Evolutionary conservation across 306 rosid species (phyloP).

Genomic region (Lathyrus aphaca): DNA sequence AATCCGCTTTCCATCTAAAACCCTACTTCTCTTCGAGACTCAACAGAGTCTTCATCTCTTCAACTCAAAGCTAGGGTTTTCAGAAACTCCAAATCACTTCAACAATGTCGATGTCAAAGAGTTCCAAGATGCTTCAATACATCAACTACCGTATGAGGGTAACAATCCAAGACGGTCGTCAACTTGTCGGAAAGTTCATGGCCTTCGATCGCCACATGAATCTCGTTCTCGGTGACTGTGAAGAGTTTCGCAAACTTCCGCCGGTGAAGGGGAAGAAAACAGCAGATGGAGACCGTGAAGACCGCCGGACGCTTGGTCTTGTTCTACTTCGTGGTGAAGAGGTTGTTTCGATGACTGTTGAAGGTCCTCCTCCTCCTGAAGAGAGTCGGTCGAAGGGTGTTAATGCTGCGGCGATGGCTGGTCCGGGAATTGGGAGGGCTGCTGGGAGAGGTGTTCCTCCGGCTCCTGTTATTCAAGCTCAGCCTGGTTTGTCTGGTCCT

Average conservation of each 20-base stretch:
- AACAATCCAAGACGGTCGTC: constrained; percentile 96
- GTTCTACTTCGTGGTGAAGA: constrained; percentile 98
- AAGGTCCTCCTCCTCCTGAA: constrained; percentile 95
- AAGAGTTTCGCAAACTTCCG: constrained; percentile 95
- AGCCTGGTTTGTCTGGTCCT: constrained; percentile 91
- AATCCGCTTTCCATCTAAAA: constrained; percentile 5
- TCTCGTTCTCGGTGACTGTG: constrained; percentile 96
- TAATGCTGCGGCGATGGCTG: constrained; percentile 76
- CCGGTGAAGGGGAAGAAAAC: constrained; percentile 82
- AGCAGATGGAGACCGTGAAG: constrained; percentile 80
- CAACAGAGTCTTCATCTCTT: not conserved
- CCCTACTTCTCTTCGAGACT: constrained; percentile 5
- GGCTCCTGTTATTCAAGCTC: constrained; percentile 81
- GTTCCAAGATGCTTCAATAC: constrained; percentile 98
- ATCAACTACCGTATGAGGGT: constrained; percentile 94
- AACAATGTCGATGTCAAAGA: constrained; percentile 98
- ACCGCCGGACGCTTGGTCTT: constrained; percentile 94
- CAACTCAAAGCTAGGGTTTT: not conserved
- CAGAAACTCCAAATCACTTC: not conserved
- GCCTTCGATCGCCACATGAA: constrained; percentile 99
- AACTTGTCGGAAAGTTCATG: constrained; percentile 96
- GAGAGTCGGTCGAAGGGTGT: constrained; percentile 92
- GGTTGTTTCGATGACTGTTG: constrained; percentile 98
- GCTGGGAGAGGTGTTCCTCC: constrained; percentile 86
- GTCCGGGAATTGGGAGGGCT: constrained; percentile 89